These are phyloP conservation scores for Penicillium digitatum DNA, from an alignment of 2,329 filamentous ascomycete species.

Conservation along the genomic window DNA sequence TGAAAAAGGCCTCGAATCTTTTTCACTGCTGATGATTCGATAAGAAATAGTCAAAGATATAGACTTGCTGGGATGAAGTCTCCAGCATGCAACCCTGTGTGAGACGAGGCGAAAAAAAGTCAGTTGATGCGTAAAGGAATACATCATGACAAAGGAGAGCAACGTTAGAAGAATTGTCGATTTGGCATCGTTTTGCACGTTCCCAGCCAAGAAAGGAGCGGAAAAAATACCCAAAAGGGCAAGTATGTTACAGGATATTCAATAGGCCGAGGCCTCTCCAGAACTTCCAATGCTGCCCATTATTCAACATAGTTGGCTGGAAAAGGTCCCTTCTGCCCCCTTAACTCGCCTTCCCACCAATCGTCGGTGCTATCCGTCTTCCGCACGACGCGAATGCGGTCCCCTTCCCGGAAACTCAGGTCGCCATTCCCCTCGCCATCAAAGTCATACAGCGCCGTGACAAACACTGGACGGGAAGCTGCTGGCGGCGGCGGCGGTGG, in stretches of 20 bases:
- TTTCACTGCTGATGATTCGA: background rate
- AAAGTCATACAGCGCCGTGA: conserved; percentile 73
- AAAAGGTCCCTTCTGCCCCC: conserved; percentile 66
- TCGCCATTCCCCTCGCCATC: conserved; percentile 66
- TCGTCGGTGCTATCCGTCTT: conserved; percentile 77
- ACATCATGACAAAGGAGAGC: background rate
- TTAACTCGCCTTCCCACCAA: conserved; percentile 81
- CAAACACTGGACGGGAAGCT: conserved; percentile 54
- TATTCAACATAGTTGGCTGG: conserved; percentile 75
- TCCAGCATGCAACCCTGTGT: background rate
- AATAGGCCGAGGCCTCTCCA: background rate
- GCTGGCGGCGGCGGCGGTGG: conserved; percentile 58
- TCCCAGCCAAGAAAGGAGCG: background rate
- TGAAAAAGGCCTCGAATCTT: background rate
- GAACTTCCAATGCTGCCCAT: background rate
- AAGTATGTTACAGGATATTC: background rate
- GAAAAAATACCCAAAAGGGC: background rate
- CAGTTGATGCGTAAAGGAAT: background rate
- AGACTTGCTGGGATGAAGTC: background rate
- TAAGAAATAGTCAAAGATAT: background rate
- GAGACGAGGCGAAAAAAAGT: background rate
- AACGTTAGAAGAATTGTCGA: background rate
- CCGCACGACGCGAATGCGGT: conserved; percentile 71
- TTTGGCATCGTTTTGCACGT: background rate
- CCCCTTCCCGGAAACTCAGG: conserved; percentile 70